Base-by-base conservation (phyloP, 2,329 filamentous ascomycete species). In the Bipolaris cookei region DNA sequence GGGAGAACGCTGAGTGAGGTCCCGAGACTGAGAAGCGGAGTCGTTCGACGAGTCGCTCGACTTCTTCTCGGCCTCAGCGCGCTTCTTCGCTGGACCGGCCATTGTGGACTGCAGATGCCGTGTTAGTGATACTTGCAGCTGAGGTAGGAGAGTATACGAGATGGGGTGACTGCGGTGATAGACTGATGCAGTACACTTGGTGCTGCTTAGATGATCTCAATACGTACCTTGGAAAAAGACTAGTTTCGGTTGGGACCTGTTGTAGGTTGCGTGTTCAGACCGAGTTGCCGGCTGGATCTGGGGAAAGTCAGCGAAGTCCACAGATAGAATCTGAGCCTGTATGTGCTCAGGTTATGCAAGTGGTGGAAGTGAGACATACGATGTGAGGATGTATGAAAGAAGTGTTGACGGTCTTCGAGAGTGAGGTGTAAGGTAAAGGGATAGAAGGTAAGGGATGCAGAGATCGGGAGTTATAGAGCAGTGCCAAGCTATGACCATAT, bases 11-110 rank as follows among this genome's bases (percentile, higher is more conserved):
- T 69, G 64, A 13, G 69, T 69, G 2, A 61, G 60, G 21, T 65
- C 60, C 37, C 62, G 63, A 30, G 72, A 73, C 14, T 57, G 59
- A n/a, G 62, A 65, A 3, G 69, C 66, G 1, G 69, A 69, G 50
- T 70, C 62, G 25, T 62, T 58, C 23, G 68, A 66, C 30, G 72
- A 75, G 45, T 61, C 64, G 23, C 68, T 56, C 23, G 56, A 49
- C 46, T 68, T 58, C 46, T 69, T 66, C 66, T 77, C 68, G 18
- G 63, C 58, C 52, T 73, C 61, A 10, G 67, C 68, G 41, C 69
- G 73, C 42, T 68, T 67, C 70, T 77, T 79, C 1, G 66, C 43
- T 42, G 77, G 66, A 38, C 74, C 75, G 20, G 66, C 76, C 78
- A 80, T 80, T 38, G 52, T 61, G 57, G 50, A 58, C 46, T 59